Evolutionary conservation across 225 moss, liverwort and hornwort genomes (phyloP), one percentile per base, ranked within the genome.

Genomic region (Thuidium tamariscinum): DNA sequence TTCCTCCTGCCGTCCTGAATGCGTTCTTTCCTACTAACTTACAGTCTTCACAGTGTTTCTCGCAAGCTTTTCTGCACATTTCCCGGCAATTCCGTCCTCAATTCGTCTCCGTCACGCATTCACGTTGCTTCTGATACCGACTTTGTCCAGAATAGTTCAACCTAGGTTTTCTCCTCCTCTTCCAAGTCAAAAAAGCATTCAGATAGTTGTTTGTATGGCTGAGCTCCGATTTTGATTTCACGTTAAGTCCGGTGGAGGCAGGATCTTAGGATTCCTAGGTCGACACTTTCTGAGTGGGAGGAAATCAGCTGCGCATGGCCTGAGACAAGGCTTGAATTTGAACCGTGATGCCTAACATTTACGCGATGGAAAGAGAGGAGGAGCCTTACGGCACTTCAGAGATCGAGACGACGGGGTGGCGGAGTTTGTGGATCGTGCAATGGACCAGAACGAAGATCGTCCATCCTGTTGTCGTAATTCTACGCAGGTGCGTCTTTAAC

Each of bases 401-500:
- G 78, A 51, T 7, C 30, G 89, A 86, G 90, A 81, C 74, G 71
- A 52, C 90, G 15, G 96, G 92, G 9, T 93, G 92, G 92, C 90
- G 92, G 59, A 90, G 86, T 85, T 74, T 71, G 34, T 88, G 93
- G 93, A 60, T 91, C 41, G 91, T 92, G 88, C 94, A 90, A 85
- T 95, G 96, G 96, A 20, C 86, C 25, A 90, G 86, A 69, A 41
- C 74, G 76, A 90, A 91, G 78, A 74, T 97, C 41, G 86, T 86
- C 65, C 93, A 92, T 52, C 97, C 96, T 12, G 59, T 94, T 65
- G 61, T 94, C 22, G 74, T 81, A 41, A 92, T 97, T 79, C 79
- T 97, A 41, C 90, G 89, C 36, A 93, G 94, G 94, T 93, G 69
- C 27, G 52, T 74, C 6, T 44, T 34, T 32, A 60, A 59, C 20